Evolutionary conservation across 1,139 yeast species (phyloP).

Genomic region (Spathaspora sp.): DNA sequence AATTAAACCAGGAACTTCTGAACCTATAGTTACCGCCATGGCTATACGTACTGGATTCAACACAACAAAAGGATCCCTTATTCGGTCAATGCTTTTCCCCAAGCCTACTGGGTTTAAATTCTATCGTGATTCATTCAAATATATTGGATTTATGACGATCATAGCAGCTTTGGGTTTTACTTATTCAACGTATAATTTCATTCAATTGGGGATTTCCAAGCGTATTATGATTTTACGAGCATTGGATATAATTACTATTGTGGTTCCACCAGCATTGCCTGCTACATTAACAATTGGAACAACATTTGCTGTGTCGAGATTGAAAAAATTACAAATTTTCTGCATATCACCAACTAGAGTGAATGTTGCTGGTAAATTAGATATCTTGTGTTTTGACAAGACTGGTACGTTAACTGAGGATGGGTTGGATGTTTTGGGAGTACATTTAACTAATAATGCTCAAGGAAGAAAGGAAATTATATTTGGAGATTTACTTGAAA

Average conservation of each 20-base stretch:
- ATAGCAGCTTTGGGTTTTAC: constrained; percentile 85
- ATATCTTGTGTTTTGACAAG: constrained; percentile 89
- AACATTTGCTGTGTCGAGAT: constrained; percentile 79
- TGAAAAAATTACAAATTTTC: constrained; percentile 63
- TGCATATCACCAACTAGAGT: constrained; percentile 94
- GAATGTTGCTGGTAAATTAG: constrained; percentile 91
- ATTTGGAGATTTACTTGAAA: constrained; percentile 46
- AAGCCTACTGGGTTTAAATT: constrained; percentile 93
- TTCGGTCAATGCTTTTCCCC: constrained; percentile 95
- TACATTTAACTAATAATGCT: constrained; percentile 61
- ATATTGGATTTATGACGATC: constrained; percentile 89
- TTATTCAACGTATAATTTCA: constrained; percentile 79
- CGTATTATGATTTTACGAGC: constrained; percentile 81
- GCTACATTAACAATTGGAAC: constrained; percentile 97
- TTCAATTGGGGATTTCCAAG: constrained; percentile 69
- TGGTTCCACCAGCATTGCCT: constrained; percentile 97
- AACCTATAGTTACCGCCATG: constrained; percentile 76
- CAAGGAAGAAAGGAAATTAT: constrained; percentile 50
- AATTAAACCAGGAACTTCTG: constrained; percentile 63
- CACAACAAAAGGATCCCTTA: constrained; percentile 93
- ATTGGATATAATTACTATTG: constrained; percentile 89
- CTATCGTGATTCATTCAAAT: constrained; percentile 89
- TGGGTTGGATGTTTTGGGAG: constrained; percentile 89
- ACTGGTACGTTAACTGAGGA: constrained; percentile 98
- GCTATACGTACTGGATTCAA: constrained; percentile 89